Conservation (phyloP, 371 early-diverging fungal genomes). For the Mortierella sp. region DNA sequence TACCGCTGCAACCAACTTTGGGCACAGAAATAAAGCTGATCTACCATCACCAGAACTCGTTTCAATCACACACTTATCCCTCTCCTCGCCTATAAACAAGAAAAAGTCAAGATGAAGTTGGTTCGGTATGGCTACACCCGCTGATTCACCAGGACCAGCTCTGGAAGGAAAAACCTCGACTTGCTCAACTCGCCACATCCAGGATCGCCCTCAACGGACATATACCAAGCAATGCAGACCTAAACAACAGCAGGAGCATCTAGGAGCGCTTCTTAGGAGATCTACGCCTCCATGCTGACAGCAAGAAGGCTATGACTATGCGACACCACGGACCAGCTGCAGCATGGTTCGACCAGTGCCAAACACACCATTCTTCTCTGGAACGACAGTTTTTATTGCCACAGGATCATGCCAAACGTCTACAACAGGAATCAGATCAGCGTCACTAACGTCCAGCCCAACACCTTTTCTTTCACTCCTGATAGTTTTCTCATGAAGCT, state of each 20-base stretch:
- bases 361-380: background rate
- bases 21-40: background rate
- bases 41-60: background rate
- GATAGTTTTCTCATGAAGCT: slow-evolving; percentile 95
- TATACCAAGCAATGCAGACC: background rate
- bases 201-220: background rate
- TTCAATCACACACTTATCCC: background rate
- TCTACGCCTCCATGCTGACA: too few species aligned
- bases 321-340: background rate
- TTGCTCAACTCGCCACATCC: background rate
- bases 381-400: background rate
- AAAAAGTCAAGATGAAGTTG: slow-evolving; percentile 30
- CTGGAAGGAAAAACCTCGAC: background rate
- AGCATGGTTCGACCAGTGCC: background rate
- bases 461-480: background rate
- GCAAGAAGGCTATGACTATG: background rate
- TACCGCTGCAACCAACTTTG: background rate
- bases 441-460: slow-evolving; percentile 3
- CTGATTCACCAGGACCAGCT: background rate
- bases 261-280: too few species aligned
- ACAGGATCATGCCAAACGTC: background rate
- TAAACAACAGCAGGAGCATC: background rate
- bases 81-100: background rate
- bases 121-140: slow-evolving; percentile 24
- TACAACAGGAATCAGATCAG: background rate